These are phyloP conservation scores for Ustilago bromivora DNA, from an alignment of 1,284 basidiomycete genomes.

Conservation along the genomic window DNA sequence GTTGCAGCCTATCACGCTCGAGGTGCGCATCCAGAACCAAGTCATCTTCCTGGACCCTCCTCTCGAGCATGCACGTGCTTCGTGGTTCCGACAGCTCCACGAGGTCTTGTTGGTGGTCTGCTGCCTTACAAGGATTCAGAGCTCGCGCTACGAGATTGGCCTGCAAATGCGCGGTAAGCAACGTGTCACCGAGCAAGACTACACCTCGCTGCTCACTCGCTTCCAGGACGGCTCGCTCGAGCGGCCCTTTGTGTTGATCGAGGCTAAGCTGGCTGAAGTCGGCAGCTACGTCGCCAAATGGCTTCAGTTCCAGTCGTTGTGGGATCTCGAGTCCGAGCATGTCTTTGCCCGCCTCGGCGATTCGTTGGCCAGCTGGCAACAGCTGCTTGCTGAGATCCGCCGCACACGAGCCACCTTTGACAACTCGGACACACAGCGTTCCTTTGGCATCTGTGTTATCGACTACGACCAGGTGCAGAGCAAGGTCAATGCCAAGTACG, in stretches of 20 bases:
- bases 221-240: constrained; percentile 80
- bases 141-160: constrained; percentile 90
- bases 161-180: constrained; percentile 53
- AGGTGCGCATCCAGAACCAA: constrained; percentile 97
- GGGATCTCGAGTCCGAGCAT: constrained; percentile 97
- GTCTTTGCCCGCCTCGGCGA: constrained; percentile 95
- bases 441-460: constrained; percentile 89
- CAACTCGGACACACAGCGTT: constrained; percentile 90
- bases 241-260: constrained; percentile 86
- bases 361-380: constrained; percentile 89
- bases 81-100: constrained; percentile 91
- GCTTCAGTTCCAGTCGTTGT: constrained; percentile 98
- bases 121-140: constrained; percentile 85
- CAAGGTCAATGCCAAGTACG: constrained; percentile 97
- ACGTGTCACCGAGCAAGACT: constrained; percentile 69
- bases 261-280: constrained; percentile 86
- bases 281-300: constrained; percentile 93
- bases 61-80: constrained; percentile 90
- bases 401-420: constrained; percentile 95
- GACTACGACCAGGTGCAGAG: constrained; percentile 98
- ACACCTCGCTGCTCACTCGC: constrained; percentile 82
- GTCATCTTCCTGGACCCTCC: constrained; percentile 98
- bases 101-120: constrained; percentile 84
- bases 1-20: constrained; percentile 76
- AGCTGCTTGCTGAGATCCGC: constrained; percentile 94